Evolutionary conservation across 352 stramenopile species (phyloP), one percentile per base, ranked within the genome.

Genomic region (Pythium aquatile): DNA sequence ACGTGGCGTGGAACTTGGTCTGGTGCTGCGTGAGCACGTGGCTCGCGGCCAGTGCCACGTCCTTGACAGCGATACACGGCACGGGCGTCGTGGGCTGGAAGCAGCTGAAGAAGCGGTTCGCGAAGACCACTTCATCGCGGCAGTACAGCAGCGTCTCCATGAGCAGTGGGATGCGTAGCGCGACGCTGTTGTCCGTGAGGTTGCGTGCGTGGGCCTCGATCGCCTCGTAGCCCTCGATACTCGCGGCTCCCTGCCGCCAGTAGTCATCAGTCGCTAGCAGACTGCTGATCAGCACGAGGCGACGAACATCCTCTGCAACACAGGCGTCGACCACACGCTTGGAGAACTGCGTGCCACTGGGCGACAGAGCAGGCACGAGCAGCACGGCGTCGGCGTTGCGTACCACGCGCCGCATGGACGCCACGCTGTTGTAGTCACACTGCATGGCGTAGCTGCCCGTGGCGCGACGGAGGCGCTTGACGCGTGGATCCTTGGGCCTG

Each of bases 131-230:
- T 58, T 93, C 84, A 37, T 91, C 82, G 24, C 80, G 84, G 55
- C 82, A 91, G 55, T 89, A 86, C 13, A 91, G 66, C 33, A 91
- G 66, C 28, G 80, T 87, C 63, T 93, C 84, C 84, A 93, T 91
- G 44, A 91, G 68, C 28, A 91, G 54, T 24, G 84, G 84, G 55
- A 91, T 78, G 2, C 84, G 79, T 17, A 93, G 66, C 51, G 69
- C 78, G 29, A 93, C 75, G 68, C 70, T 83, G 39, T 87, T 83
- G 14, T 61, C 59, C 3, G 81, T 64, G 9, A 72, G 28, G 24
- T 42, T 69, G 35, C 79, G 68, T n/a, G 81, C 84, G 47, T 93
- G 79, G 44, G 74, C 81, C 66, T 93, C 84, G 14, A 91, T 73
- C 1, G 77, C 81, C 63, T 90, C 82, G 64, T 86, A 91, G 0